phyloP scores from a whole-genome alignment of 1,284 basidiomycete genomes.

The Stereum hirsutum region DNA sequence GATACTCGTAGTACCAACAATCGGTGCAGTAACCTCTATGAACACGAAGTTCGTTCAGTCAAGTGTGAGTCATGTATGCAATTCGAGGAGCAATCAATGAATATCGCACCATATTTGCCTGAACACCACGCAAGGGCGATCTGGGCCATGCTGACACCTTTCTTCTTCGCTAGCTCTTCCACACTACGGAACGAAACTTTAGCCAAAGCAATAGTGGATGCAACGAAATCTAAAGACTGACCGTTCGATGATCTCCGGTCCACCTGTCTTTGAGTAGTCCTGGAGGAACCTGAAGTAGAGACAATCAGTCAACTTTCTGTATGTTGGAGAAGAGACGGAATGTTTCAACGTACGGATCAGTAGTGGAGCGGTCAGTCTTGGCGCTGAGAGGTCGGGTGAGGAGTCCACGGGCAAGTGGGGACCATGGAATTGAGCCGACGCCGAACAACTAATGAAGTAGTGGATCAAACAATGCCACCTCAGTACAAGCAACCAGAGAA shows the following conservation, averaged over 20 bases:
- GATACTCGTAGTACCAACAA: constrained; percentile 23
- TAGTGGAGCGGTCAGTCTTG: background rate
- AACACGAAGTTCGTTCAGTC: background rate
- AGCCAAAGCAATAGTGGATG: background rate
- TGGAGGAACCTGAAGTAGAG: background rate
- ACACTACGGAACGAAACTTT: background rate
- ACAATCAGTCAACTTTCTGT: too few species aligned
- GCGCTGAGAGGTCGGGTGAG: background rate
- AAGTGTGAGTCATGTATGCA: background rate
- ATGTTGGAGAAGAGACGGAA: background rate
- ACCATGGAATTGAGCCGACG: constrained; percentile 4
- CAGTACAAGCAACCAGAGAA: background rate
- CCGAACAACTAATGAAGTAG: background rate
- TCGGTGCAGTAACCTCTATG: constrained; percentile 18
- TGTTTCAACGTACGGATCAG: constrained; percentile 1
- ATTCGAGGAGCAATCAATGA: background rate
- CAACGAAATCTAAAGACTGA: background rate
- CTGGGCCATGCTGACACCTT: constrained; percentile 3
- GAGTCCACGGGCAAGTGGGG: constrained; percentile 1
- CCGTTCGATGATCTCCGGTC: background rate
- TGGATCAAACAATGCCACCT: background rate
- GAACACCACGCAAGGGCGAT: constrained; percentile 2
- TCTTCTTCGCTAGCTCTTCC: constrained; percentile 1
- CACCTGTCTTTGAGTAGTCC: background rate
- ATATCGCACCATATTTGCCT: background rate